Conservation (phyloP, 2,329 filamentous ascomycete species). For the Mollisia scopiformis region DNA sequence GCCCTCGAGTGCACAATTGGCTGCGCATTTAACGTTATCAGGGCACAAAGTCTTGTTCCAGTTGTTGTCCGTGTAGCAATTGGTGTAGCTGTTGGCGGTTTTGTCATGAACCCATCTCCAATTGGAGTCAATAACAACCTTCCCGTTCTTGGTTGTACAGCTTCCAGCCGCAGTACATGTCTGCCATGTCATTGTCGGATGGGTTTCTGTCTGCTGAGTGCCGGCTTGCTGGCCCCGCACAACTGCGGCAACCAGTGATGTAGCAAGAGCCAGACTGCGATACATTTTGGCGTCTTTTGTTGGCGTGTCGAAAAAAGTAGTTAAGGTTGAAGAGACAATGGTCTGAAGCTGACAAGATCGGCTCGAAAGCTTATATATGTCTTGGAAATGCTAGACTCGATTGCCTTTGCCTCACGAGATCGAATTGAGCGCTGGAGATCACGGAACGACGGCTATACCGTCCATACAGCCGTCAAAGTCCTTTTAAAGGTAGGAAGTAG, state of each 20-base stretch:
- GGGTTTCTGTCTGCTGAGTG: constrained; percentile 48
- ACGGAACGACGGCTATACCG: constrained; percentile 7
- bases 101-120: constrained; percentile 59
- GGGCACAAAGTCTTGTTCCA: constrained; percentile 46
- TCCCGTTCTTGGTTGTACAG: constrained; percentile 50
- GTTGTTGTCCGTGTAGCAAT: constrained; percentile 45
- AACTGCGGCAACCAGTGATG: constrained; percentile 44
- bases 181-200: constrained; percentile 54
- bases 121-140: constrained; percentile 56
- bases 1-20: constrained; percentile 55
- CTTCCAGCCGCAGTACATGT: constrained; percentile 47
- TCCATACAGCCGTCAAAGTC: constrained; percentile 6
- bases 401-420: background rate
- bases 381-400: background rate
- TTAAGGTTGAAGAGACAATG: background rate
- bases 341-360: background rate
- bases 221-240: constrained; percentile 50
- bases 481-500: background rate
- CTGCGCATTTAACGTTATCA: constrained; percentile 46
- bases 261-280: constrained; percentile 41
- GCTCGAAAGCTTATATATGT: constrained; percentile 2
- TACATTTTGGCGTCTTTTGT: constrained; percentile 20
- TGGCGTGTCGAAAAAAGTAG: background rate
- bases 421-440: background rate
- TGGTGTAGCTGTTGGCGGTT: constrained; percentile 38